A percentile compares a stretch with the other conserved stretches of the same genome.
Conservation (phyloP, 75 land plant species). For the Pseudotsuga menziesii region DNA sequence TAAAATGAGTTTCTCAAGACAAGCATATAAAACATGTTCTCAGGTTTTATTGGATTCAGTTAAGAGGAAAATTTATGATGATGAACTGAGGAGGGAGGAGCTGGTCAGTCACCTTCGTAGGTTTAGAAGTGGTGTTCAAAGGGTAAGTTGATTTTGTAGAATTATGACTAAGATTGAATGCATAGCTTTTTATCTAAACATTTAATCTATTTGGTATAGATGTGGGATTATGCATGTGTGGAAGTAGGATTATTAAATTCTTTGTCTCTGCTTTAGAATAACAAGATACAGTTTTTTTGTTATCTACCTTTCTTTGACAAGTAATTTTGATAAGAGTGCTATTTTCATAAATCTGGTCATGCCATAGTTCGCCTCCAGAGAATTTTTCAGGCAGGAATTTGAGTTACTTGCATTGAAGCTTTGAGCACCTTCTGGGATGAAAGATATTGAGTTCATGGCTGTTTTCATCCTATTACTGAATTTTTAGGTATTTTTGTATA, state of each 20-base stretch:
- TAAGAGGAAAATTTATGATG: constrained; percentile 89
- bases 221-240: not conserved
- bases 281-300: not conserved
- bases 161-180: not conserved
- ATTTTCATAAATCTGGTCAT: too few species aligned
- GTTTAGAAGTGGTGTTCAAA: constrained; percentile 46
- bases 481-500: too few species aligned
- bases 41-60: constrained; percentile 81
- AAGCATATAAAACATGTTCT: not conserved
- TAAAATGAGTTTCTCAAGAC: not conserved
- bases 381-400: too few species aligned
- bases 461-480: too few species aligned
- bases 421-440: too few species aligned
- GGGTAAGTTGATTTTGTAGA: constrained; percentile 30
- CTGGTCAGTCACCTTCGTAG: constrained; percentile 60
- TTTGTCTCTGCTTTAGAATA: not conserved
- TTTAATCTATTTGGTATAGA: not conserved
- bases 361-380: too few species aligned
- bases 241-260: not conserved
- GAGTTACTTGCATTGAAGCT: too few species aligned
- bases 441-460: too few species aligned
- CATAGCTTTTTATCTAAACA: not conserved
- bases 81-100: constrained; percentile 84
- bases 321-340: too few species aligned
- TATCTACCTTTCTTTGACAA: not conserved